These are phyloP conservation scores for Blastomyces silverae DNA, from an alignment of 2,329 filamentous ascomycete species.

Conservation along the genomic window DNA sequence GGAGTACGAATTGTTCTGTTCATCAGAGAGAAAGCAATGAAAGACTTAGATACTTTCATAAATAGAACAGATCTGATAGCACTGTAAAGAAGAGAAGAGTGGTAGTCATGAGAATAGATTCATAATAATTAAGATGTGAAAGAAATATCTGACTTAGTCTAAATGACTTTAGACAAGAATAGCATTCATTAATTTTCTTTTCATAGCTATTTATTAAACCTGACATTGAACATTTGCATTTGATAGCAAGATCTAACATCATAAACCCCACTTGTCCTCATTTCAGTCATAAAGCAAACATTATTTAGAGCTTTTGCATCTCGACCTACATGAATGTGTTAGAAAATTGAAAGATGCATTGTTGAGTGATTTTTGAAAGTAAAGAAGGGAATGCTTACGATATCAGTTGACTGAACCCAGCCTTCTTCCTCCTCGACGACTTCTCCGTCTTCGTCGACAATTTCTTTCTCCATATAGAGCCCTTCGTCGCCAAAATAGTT, in stretches of 20 bases:
- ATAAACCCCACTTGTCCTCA: background rate
- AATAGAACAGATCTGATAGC: no score
- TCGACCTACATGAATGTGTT: conserved; percentile 46
- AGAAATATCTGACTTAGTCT: no score
- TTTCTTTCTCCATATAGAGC: background rate
- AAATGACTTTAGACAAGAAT: background rate
- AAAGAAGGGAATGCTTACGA: conserved; percentile 47
- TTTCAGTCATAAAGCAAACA: conserved; percentile 6
- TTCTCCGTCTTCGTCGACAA: background rate
- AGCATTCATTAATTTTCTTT: conserved; percentile 1
- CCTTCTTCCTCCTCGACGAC: conserved; percentile 50
- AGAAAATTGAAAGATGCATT: conserved; percentile 17
- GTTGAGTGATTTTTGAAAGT: background rate
- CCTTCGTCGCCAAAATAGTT: conserved; percentile 49
- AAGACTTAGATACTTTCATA: no score
- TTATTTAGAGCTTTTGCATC: conserved; percentile 81
- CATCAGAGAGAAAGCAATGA: no score
- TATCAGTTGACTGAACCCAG: conserved; percentile 88
- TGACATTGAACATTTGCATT: background rate
- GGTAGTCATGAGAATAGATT: no score
- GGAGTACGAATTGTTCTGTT: no score
- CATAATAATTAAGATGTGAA: no score
- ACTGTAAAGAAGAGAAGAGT: no score
- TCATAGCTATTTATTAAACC: background rate
- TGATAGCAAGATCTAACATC: background rate